Conservation (phyloP, 257 asterid species). For the Thymus quinquecostatus region DNA sequence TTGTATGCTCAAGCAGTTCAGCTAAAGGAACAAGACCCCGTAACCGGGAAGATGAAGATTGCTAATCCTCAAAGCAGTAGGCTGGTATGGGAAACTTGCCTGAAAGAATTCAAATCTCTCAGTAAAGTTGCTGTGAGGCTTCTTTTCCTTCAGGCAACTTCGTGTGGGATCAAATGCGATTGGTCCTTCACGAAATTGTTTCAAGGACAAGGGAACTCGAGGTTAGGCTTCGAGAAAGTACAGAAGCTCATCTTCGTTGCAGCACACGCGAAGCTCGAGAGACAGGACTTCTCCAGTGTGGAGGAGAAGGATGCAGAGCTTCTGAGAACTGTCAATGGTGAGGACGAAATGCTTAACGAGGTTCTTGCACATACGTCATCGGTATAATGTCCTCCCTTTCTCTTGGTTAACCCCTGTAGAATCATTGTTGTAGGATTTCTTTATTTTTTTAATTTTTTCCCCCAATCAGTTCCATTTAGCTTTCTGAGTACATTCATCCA, state of each 20-base stretch:
- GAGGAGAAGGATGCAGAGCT: constrained; percentile 71
- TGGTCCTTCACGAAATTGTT: constrained; percentile 59
- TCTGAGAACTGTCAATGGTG: constrained; percentile 48
- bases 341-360: constrained; percentile 65
- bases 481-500: constrained; percentile 39
- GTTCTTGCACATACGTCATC: constrained; percentile 68
- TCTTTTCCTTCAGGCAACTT: constrained; percentile 85
- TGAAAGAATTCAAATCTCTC: constrained; percentile 62
- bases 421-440: constrained; percentile 39
- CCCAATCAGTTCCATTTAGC: constrained; percentile 36
- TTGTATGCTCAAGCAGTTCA: constrained; percentile 90
- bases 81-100: constrained; percentile 85
- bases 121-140: constrained; percentile 83
- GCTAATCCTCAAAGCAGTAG: constrained; percentile 90
- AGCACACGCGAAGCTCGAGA: constrained; percentile 71
- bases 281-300: constrained; percentile 49
- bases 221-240: constrained; percentile 59
- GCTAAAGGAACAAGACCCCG: constrained; percentile 68
- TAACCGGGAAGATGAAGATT: constrained; percentile 78
- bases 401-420: constrained; percentile 39
- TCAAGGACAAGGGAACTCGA: constrained; percentile 47
- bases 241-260: constrained; percentile 75
- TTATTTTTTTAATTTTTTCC: constrained; percentile 37
- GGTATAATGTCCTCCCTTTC: constrained; percentile 42
- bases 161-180: constrained; percentile 60